phyloP scores from a whole-genome alignment of 2,329 filamentous ascomycete genomes.

The Venturia aucupariae region DNA sequence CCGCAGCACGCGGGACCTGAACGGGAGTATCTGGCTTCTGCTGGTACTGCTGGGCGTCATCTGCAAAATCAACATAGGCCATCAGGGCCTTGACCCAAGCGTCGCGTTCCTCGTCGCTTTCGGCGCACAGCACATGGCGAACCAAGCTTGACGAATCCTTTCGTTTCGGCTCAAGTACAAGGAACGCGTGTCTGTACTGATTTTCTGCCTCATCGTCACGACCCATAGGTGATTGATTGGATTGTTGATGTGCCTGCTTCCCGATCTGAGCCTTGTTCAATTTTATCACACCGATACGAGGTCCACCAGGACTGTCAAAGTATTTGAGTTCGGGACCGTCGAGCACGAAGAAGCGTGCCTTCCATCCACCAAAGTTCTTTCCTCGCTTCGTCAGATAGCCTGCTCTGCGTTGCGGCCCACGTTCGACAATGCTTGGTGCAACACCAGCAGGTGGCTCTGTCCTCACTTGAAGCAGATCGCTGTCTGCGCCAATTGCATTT shows the following conservation, averaged over 20 bases:
- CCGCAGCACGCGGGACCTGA: conserved; percentile 24
- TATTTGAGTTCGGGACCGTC: conserved; percentile 72
- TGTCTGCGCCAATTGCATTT: conserved; percentile 52
- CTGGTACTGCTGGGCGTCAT: conserved; percentile 30
- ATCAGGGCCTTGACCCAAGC: conserved; percentile 86
- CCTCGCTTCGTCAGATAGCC: conserved; percentile 94
- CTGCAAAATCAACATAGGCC: conserved; percentile 74
- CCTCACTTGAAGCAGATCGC: conserved; percentile 21
- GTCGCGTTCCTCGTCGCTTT: conserved; percentile 87
- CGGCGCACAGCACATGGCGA: conserved; percentile 88
- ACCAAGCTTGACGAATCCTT: conserved; percentile 85
- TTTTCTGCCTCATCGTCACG: conserved; percentile 72
- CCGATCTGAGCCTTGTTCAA: conserved; percentile 85
- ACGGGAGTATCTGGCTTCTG: neutral
- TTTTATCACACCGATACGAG: conserved; percentile 89
- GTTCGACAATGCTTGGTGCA: conserved; percentile 21
- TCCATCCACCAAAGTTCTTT: conserved; percentile 99
- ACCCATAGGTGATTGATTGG: conserved; percentile 33
- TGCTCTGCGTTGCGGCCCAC: conserved; percentile 63
- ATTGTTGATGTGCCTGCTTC: conserved; percentile 65
- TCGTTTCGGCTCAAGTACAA: conserved; percentile 90
- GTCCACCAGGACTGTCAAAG: conserved; percentile 82
- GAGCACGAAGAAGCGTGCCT: conserved; percentile 66
- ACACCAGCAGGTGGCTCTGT: conserved; percentile 15
- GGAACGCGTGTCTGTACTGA: conserved; percentile 92